Conservation (phyloP, 768 basidiomycete species). For the Psilocybe cubensis region DNA sequence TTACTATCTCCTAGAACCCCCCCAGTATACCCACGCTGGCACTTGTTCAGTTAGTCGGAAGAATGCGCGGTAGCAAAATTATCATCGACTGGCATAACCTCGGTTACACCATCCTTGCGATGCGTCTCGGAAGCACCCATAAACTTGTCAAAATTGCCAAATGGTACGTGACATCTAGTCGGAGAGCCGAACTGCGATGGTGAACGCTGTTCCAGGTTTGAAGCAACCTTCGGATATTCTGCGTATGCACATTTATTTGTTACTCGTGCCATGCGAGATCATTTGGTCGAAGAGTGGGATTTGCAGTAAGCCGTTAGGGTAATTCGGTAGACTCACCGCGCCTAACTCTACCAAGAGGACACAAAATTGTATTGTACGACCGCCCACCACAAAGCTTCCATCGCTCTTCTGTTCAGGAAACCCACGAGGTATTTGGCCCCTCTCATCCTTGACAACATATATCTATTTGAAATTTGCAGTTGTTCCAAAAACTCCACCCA, state of each 20-base stretch:
- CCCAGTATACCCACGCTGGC: conserved; percentile 94
- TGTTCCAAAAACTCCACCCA: conserved; percentile 52
- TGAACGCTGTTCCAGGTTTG: conserved; percentile 63
- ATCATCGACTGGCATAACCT: conserved; percentile 99
- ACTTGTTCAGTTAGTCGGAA: conserved; percentile 75
- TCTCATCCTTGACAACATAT: not conserved
- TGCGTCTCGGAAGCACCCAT: conserved; percentile 75
- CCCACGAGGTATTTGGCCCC: conserved; percentile 64
- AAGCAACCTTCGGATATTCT: conserved; percentile 72
- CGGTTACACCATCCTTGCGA: conserved; percentile 89
- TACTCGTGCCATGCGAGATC: conserved; percentile 82
- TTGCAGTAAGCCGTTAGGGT: conserved; percentile 59
- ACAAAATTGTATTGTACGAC: conserved; percentile 83
- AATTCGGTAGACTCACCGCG: not conserved
- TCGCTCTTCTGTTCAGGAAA: conserved; percentile 66
- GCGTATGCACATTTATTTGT: conserved; percentile 96
- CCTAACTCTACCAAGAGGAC: conserved; percentile 55
- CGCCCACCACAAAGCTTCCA: conserved; percentile 89
- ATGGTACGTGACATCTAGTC: conserved; percentile 49
- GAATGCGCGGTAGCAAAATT: conserved; percentile 75
- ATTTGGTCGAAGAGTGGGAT: conserved; percentile 72
- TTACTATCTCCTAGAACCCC: conserved; percentile 69
- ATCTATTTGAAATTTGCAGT: conserved; percentile 31
- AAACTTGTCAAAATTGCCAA: conserved; percentile 74
- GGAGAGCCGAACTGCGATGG: not conserved